phyloP scores from a whole-genome alignment of 164 flowering plant species.

The Echeveria elegans region DNA sequence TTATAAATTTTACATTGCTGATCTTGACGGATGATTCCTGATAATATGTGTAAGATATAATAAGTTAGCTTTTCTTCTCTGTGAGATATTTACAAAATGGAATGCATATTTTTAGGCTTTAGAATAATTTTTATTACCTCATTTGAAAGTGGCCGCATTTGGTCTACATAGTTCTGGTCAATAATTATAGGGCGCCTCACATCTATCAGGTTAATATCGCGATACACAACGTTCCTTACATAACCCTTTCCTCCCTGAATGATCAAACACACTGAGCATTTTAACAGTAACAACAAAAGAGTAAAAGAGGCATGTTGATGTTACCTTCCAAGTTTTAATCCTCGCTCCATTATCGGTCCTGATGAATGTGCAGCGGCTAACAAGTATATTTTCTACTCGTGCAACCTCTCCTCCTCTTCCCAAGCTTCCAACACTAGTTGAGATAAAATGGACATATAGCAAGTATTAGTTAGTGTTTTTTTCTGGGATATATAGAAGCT shows the following conservation, averaged over 20 bases:
- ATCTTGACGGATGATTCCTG: background rate
- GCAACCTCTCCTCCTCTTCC: background rate
- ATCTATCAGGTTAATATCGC: background rate
- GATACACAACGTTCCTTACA: background rate
- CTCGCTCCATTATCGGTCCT: background rate
- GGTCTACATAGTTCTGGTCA: background rate
- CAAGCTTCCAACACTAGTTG: background rate
- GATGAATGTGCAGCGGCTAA: background rate
- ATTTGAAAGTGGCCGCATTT: background rate
- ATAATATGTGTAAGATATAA: background rate
- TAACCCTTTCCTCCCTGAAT: conserved; percentile 4
- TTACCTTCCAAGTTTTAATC: conserved; percentile 2
- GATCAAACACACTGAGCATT: background rate
- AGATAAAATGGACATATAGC: background rate
- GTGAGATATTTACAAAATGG: background rate
- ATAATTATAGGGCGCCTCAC: background rate
- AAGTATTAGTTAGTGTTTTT: background rate
- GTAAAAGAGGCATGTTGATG: too few species aligned
- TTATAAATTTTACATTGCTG: background rate
- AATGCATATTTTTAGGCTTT: too few species aligned
- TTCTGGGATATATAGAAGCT: too few species aligned
- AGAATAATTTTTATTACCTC: background rate
- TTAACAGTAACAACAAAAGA: background rate
- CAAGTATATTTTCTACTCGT: background rate
- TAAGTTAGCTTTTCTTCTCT: background rate